Percentiles rank a stretch among this genome's conserved stretches.
Conservation (phyloP, 129 eudicot genomes). For the Gnaphalium uliginosum region DNA sequence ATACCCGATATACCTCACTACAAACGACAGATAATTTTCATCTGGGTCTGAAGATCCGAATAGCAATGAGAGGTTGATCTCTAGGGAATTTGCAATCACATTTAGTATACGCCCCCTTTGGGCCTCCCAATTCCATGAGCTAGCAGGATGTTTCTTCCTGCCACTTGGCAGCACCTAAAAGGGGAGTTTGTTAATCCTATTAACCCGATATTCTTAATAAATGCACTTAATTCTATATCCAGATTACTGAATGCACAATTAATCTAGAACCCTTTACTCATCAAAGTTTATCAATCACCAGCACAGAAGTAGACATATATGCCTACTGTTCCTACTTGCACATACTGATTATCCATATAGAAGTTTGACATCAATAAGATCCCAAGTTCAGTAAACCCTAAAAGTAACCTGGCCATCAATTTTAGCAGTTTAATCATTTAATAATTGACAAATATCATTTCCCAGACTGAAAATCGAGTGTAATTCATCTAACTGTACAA, state of each 20-base stretch:
- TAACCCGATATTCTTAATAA: not conserved
- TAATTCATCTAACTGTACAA: constrained; percentile 11
- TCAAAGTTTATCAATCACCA: constrained; percentile 3
- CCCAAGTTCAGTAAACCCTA: constrained; percentile 7
- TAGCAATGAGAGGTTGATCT: constrained; percentile 82
- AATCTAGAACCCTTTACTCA: not conserved
- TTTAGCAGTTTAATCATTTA: constrained; percentile 17
- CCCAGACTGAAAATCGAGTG: not conserved
- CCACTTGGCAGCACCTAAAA: constrained; percentile 56
- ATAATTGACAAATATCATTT: not conserved
- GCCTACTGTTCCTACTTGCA: not conserved
- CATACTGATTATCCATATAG: not conserved
- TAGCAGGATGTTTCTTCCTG: constrained; percentile 63
- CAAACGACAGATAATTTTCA: constrained; percentile 82
- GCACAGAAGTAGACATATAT: not conserved
- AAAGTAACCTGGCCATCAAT: constrained; percentile 1
- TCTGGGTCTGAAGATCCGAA: constrained; percentile 95
- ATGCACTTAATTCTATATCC: not conserved
- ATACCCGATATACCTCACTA: constrained; percentile 60
- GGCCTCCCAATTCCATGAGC: constrained; percentile 90
- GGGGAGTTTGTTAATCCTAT: not conserved
- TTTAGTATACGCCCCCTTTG: constrained; percentile 79
- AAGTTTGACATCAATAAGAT: constrained; percentile 7
- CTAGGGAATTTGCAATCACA: constrained; percentile 83
- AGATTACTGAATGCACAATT: not conserved